Conservation (phyloP, 2,329 filamentous ascomycete genomes). For the Xylariaceae sp. region DNA sequence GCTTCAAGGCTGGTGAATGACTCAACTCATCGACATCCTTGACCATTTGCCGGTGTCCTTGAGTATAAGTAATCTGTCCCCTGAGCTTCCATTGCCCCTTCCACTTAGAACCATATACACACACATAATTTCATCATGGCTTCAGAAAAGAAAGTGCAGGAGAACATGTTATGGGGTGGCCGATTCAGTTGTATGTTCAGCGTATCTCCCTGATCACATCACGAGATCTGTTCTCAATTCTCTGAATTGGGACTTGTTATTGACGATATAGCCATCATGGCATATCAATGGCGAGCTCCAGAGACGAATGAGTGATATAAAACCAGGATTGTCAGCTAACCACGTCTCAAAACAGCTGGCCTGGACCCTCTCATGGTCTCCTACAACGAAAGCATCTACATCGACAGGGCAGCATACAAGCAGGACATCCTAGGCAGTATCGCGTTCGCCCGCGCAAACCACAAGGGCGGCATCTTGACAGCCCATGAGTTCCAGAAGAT, state of each 20-base stretch:
- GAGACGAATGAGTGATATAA: background rate
- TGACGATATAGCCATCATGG: background rate
- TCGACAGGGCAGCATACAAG: conserved; percentile 71
- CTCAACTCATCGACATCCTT: background rate
- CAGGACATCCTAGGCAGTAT: conserved; percentile 77
- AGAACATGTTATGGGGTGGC: conserved; percentile 39
- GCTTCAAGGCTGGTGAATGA: background rate
- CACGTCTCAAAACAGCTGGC: conserved; percentile 49
- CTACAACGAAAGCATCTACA: conserved; percentile 79
- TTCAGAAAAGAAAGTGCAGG: conserved; percentile 20
- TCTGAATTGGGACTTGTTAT: background rate
- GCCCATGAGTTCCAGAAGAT: conserved; percentile 68
- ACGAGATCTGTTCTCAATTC: background rate
- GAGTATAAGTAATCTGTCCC: background rate
- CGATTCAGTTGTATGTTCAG: conserved; percentile 43
- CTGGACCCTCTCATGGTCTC: conserved; percentile 81
- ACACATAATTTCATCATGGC: conserved; percentile 16
- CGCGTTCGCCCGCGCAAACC: conserved; percentile 76
- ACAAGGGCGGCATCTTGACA: conserved; percentile 67
- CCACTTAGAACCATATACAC: background rate
- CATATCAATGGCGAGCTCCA: background rate
- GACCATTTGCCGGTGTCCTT: background rate
- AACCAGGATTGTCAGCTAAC: background rate
- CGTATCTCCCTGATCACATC: background rate
- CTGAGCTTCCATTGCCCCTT: background rate